Conservation (phyloP, 2,329 filamentous ascomycete species). For the Conoideocrella luteorostrata region DNA sequence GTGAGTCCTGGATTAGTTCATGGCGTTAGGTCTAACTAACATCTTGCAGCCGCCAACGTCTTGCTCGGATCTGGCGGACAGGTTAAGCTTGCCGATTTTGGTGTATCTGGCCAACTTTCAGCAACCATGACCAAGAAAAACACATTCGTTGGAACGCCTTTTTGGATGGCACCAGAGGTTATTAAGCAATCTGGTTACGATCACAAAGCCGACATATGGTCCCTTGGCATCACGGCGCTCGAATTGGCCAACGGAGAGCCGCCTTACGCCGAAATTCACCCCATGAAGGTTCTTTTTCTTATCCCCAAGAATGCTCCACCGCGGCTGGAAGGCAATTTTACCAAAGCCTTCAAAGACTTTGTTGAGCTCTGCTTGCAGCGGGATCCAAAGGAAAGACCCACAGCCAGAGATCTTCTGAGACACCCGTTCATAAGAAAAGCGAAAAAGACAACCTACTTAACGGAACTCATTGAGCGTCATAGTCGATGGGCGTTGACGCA, state of each 20-base stretch:
- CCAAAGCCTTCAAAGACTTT: conserved; percentile 78
- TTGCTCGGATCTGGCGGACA: conserved; percentile 84
- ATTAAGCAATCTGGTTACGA: conserved; percentile 98
- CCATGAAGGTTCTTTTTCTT: conserved; percentile 95
- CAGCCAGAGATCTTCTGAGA: conserved; percentile 77
- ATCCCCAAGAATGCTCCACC: conserved; percentile 94
- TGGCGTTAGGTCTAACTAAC: too few relatives aligned
- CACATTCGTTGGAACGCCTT: conserved; percentile 95
- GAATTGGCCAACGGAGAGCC: conserved; percentile 89
- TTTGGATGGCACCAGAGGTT: conserved; percentile 99
- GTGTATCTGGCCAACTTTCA: conserved; percentile 90
- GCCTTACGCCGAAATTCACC: conserved; percentile 92
- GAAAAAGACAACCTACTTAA: conserved; percentile 94
- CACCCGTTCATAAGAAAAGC: conserved; percentile 87
- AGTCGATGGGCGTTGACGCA: conserved; percentile 80
- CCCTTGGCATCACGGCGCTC: conserved; percentile 86
- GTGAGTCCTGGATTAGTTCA: too few relatives aligned
- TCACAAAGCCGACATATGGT: conserved; percentile 98
- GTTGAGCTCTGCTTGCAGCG: conserved; percentile 78
- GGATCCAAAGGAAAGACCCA: conserved; percentile 82
- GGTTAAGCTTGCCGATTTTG: conserved; percentile 95
- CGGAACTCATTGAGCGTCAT: conserved; percentile 88
- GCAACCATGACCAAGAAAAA: conserved; percentile 99
- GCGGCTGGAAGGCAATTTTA: conserved; percentile 72
- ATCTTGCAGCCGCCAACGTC: conserved; percentile 73